A percentile compares a stretch with the other conserved stretches of the same genome.
Conservation (phyloP, 176 grass and related monocot species). For the Pontederia crassipes region DNA sequence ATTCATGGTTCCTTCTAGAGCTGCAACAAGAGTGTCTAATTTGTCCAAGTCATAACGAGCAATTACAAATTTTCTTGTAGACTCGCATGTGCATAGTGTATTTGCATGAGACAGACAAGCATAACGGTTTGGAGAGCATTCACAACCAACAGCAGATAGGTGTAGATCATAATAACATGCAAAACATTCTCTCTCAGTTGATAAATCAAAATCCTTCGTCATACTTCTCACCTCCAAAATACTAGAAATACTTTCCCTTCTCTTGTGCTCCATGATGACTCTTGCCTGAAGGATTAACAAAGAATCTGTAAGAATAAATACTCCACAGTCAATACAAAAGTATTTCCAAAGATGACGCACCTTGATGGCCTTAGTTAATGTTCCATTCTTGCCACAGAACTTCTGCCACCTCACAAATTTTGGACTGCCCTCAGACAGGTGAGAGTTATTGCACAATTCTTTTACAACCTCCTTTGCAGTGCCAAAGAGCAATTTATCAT, state of each 20-base stretch:
- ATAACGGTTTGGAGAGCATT: slow-evolving; percentile 63
- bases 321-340: not conserved
- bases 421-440: slow-evolving; percentile 12
- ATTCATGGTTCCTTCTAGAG: slow-evolving; percentile 56
- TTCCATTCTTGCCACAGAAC: slow-evolving; percentile 47
- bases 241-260: slow-evolving; percentile 23
- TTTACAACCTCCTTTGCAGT: slow-evolving; percentile 54
- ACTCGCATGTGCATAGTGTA: slow-evolving; percentile 61
- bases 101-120: slow-evolving; percentile 61
- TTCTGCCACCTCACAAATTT: slow-evolving; percentile 35
- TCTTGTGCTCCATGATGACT: slow-evolving; percentile 50
- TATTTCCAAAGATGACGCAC: slow-evolving; percentile 21
- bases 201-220: slow-evolving; percentile 42
- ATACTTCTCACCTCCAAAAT: slow-evolving; percentile 38
- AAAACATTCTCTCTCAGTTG: slow-evolving; percentile 69
- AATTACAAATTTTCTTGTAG: slow-evolving; percentile 26
- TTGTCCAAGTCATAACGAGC: slow-evolving; percentile 57
- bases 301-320: not conserved
- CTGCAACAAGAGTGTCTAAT: slow-evolving; percentile 52
- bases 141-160: slow-evolving; percentile 62
- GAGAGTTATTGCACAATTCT: slow-evolving; percentile 33
- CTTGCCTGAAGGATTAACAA: slow-evolving; percentile 35
- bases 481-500: slow-evolving; percentile 70
- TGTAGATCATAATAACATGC: slow-evolving; percentile 80
- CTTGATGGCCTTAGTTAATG: slow-evolving; percentile 57